Base-by-base conservation (phyloP, 768 basidiomycete genomes). In the Baorangia bicolor region DNA sequence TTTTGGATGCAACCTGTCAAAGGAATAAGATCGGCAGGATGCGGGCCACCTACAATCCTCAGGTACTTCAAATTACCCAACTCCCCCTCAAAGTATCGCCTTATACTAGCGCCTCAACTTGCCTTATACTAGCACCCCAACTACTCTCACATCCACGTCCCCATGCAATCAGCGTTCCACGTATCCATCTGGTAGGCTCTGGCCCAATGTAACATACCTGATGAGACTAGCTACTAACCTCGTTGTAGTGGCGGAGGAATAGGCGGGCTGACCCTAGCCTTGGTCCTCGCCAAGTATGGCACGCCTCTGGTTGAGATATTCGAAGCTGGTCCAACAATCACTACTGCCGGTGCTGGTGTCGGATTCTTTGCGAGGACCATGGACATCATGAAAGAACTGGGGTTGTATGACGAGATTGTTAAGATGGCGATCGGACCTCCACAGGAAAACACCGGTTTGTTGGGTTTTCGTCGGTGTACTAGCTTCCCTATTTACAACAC, bases 361-460 rank as follows among this genome's bases (percentile, higher is more conserved):
- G 69, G 65, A 3, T 58, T 85, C 10, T 84, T 76, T 60, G 74
- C 75, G 25, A 78, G 83, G 73, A 67, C 61, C 71, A 75, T 75
- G 75, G 72, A 71, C 13, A 68, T 77, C 7, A 56, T 80, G 61
- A 65, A 73, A 31, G 61, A 67, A 4, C 60, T 81, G 34, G 78
- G 75, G 1, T 50, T 81, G 8, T 70, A 74, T 14, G 68, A 75
- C 8, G 76, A 74, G 14, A 41, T 71, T 27, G 14, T 52, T 2
- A 54, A 58, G 35, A 31, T 69, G 44, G 60, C 65, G 5, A 18
- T 35, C 11, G 47, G 50, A 18, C 52, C 55, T 28, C 64, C 64
- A 20, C 56, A 47, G 46, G 63, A 67, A 41, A 62, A 67, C 21
- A 35, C 48, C 5, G 61, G 66, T 73, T 27, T 18, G 64, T 59